Conservation (phyloP, 768 basidiomycete genomes). For the Auricularia sp. region DNA sequence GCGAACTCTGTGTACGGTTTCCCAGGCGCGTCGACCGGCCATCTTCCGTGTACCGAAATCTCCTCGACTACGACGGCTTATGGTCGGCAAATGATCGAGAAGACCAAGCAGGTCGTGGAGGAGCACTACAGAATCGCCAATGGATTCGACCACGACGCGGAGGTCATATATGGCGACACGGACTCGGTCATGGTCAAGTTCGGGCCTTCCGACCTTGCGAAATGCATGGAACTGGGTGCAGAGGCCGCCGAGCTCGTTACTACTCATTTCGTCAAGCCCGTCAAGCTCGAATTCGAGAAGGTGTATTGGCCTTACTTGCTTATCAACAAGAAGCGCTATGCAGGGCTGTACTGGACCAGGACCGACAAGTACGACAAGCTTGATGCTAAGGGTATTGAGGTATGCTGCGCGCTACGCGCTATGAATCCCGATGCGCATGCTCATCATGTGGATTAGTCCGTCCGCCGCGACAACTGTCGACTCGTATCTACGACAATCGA, state of each 20-base stretch:
- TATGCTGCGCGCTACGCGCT: conserved; percentile 21
- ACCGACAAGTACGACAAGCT: conserved; percentile 96
- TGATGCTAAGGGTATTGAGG: conserved; percentile 99
- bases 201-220: conserved; percentile 74
- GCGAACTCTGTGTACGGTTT: conserved; percentile 99
- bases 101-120: conserved; percentile 93
- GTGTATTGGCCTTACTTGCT: conserved; percentile 97
- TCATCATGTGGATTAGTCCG: conserved; percentile 49
- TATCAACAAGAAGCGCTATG: conserved; percentile 98
- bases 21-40: conserved; percentile 95
- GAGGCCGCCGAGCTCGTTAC: conserved; percentile 93
- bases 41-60: conserved; percentile 89
- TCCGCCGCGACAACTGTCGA: conserved; percentile 96
- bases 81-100: conserved; percentile 98
- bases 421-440: background rate
- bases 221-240: conserved; percentile 85
- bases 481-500: conserved; percentile 96
- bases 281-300: conserved; percentile 99
- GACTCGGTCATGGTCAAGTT: conserved; percentile 99
- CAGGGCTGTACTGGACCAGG: conserved; percentile 95
- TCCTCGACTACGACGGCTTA: conserved; percentile 94
- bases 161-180: conserved; percentile 97
- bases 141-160: conserved; percentile 76
- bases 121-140: conserved; percentile 76
- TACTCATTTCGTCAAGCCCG: conserved; percentile 82